phyloP scores from a whole-genome alignment of 495 filamentous ascomycete genomes.

The Xylaria intraflava region DNA sequence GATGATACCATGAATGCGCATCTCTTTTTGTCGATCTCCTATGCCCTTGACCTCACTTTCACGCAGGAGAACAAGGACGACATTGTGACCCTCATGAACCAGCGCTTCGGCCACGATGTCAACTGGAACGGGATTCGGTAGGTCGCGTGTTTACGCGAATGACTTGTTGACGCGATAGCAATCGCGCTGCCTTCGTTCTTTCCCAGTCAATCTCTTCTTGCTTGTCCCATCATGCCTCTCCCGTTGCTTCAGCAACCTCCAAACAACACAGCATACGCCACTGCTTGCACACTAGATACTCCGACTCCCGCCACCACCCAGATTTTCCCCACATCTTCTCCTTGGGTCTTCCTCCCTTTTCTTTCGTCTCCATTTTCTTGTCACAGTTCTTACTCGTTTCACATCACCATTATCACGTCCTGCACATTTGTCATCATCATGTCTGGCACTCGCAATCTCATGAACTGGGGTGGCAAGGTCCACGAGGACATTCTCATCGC shows the following conservation, averaged over 20 bases:
- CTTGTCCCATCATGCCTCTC: not conserved
- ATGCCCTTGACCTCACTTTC: constrained; percentile 8
- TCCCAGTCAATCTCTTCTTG: not conserved
- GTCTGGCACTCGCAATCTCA: constrained; percentile 3
- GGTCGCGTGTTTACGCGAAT: constrained; percentile 1
- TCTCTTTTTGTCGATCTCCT: constrained; percentile 24
- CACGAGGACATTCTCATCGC: constrained; percentile 22
- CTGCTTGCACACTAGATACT: not conserved
- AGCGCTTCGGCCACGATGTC: constrained; percentile 16
- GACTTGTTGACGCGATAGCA: not conserved
- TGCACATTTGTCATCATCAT: not conserved
- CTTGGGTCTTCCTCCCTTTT: not conserved
- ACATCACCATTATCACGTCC: not conserved
- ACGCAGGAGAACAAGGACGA: constrained; percentile 26
- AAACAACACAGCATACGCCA: not conserved
- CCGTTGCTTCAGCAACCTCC: not conserved
- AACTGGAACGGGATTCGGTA: constrained; percentile 36
- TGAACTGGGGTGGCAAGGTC: constrained; percentile 19
- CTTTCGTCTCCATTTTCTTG: not conserved
- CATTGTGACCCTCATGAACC: constrained; percentile 19
- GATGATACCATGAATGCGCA: constrained; percentile 12
- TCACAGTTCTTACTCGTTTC: not conserved
- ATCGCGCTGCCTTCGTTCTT: not conserved
- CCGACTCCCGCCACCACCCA: not conserved
- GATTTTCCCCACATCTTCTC: not conserved